A percentile compares a stretch with the other conserved stretches of the same genome.
These are phyloP conservation scores for Amphicarpaea edgeworthii DNA, from an alignment of 306 rosid species.

Conservation along the genomic window DNA sequence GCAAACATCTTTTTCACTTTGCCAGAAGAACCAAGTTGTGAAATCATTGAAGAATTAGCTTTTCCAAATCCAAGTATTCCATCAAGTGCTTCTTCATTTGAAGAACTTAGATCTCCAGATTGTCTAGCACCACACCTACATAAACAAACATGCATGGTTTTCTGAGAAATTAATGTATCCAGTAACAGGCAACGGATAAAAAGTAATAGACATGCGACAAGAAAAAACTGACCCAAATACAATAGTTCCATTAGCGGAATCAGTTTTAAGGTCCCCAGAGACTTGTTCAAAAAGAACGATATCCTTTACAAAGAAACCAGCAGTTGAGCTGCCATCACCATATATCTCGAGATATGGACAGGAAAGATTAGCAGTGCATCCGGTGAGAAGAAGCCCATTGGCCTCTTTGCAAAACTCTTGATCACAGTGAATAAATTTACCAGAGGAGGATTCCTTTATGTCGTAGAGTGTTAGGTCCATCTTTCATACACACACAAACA, in stretches of 20 bases:
- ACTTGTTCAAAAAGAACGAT: slow-evolving; percentile 75
- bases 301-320: slow-evolving; percentile 90
- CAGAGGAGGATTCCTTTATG: slow-evolving; percentile 72
- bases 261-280: slow-evolving; percentile 88
- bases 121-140: slow-evolving; percentile 96
- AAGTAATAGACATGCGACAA: slow-evolving; percentile 32
- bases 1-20: slow-evolving; percentile 97
- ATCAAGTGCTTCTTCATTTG: slow-evolving; percentile 91
- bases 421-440: slow-evolving; percentile 75
- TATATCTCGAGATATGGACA: slow-evolving; percentile 95
- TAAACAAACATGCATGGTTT: slow-evolving; percentile 11
- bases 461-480: slow-evolving; percentile 82
- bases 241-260: slow-evolving; percentile 85
- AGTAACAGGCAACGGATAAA: slow-evolving; percentile 17
- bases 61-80: slow-evolving; percentile 99
- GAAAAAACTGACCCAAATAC: slow-evolving; percentile 86
- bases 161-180: slow-evolving; percentile 21
- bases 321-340: slow-evolving; percentile 96
- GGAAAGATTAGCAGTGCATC: slow-evolving; percentile 68
- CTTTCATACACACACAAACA: slow-evolving; percentile 49
- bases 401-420: slow-evolving; percentile 80
- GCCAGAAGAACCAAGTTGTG: slow-evolving; percentile 93
- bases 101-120: slow-evolving; percentile 77
- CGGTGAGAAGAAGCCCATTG: slow-evolving; percentile 69
- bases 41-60: slow-evolving; percentile 89